phyloP scores from a whole-genome alignment of 2,329 filamentous ascomycete species.

The Pyrenophora tritici-repentis region DNA sequence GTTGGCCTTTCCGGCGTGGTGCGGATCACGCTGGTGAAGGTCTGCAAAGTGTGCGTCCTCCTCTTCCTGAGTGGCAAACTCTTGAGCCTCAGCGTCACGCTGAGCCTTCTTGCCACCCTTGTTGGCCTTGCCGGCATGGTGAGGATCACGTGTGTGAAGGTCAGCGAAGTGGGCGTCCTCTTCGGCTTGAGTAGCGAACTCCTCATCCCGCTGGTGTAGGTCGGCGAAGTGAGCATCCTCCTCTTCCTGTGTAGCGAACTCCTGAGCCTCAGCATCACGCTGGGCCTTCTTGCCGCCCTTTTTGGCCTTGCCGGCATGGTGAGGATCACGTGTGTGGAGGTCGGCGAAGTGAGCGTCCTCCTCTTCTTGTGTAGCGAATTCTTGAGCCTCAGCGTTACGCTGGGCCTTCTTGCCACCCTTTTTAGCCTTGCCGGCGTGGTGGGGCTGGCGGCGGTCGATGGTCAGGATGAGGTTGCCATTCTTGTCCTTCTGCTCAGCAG shows the following conservation, averaged over 20 bases:
- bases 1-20: constrained; percentile 15
- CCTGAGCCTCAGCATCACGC: neutral
- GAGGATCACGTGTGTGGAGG: neutral
- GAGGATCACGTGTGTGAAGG: neutral
- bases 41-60: constrained; percentile 17
- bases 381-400: neutral
- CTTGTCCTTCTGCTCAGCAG: neutral
- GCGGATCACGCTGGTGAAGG: constrained; percentile 13
- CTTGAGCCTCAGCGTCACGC: neutral
- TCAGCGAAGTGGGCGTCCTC: no score
- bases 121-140: constrained; percentile 10
- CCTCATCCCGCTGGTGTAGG: constrained; percentile 12
- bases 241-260: constrained; percentile 6
- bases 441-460: no score
- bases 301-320: constrained; percentile 15
- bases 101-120: neutral
- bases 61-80: constrained; percentile 6
- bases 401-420: constrained; percentile 1
- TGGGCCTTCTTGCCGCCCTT: neutral
- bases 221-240: constrained; percentile 18
- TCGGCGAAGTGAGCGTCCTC: no score
- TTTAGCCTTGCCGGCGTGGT: constrained; percentile 14
- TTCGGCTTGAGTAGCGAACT: neutral
- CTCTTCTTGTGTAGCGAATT: neutral
- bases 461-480: neutral